phyloP scores from a whole-genome alignment of 2,329 filamentous ascomycete species.

The Penicillium sp. region DNA sequence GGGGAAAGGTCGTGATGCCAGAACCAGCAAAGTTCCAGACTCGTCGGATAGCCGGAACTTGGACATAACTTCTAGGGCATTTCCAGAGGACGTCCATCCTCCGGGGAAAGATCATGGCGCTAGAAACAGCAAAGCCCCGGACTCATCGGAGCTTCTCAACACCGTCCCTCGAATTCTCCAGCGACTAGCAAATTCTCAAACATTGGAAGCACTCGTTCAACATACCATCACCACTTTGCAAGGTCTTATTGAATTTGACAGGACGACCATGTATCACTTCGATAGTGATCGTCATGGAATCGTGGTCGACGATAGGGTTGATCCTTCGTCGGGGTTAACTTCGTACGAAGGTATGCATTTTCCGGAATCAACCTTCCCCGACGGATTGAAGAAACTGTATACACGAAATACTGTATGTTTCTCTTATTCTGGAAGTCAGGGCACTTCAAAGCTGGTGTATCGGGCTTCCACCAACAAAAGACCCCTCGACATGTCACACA shows the following conservation, averaged over 20 bases:
- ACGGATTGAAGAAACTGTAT: conserved; percentile 77
- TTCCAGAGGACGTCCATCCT: not conserved
- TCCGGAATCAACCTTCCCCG: conserved; percentile 80
- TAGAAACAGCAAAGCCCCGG: not conserved
- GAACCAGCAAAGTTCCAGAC: not conserved
- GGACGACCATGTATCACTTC: conserved; percentile 89
- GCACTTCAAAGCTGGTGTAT: conserved; percentile 75
- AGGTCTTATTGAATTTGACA: conserved; percentile 79
- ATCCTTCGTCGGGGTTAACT: conserved; percentile 71
- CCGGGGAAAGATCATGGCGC: not conserved
- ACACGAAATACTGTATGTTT: conserved; percentile 81
- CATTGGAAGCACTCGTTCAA: conserved; percentile 70
- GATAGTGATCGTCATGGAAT: conserved; percentile 77
- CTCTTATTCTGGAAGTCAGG: conserved; percentile 74
- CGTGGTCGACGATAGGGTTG: conserved; percentile 79
- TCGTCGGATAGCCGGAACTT: conserved; percentile 28
- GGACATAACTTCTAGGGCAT: not conserved
- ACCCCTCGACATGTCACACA: conserved; percentile 76
- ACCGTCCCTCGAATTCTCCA: conserved; percentile 87
- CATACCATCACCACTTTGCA: conserved; percentile 78
- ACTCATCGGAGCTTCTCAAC: conserved; percentile 69
- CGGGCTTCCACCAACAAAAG: conserved; percentile 67
- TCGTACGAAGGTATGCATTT: conserved; percentile 82
- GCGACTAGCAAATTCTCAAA: conserved; percentile 69
- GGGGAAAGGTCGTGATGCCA: not conserved